Conservation (phyloP, 768 basidiomycete species). For the Calocybe cyanea region DNA sequence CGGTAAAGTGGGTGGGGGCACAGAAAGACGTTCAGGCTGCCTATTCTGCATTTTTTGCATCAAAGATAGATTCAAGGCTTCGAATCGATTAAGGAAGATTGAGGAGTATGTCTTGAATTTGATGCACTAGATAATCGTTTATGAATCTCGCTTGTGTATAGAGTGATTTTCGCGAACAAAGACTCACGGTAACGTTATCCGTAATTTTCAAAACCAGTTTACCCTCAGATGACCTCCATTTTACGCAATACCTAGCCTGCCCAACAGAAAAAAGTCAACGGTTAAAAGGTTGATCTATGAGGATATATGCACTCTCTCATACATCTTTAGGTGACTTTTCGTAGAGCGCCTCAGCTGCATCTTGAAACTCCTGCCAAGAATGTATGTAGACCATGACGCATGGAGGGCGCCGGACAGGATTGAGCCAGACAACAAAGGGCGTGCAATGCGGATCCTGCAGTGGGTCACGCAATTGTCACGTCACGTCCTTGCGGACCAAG, state of each 20-base stretch:
- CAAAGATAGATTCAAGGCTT: conserved; percentile 81
- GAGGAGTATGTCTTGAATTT: conserved; percentile 96
- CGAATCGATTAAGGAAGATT: conserved; percentile 95
- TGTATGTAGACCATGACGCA: conserved; percentile 84
- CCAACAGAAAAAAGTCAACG: conserved; percentile 35
- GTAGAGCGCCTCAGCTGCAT: conserved; percentile 86
- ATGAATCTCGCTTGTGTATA: too few relatives aligned
- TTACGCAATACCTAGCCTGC: conserved; percentile 91
- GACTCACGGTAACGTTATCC: conserved; percentile 79
- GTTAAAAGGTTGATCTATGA: background rate
- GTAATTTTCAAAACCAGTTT: conserved; percentile 93
- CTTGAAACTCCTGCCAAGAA: conserved; percentile 87
- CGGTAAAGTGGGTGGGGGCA: conserved; percentile 18
- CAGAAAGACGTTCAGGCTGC: conserved; percentile 28
- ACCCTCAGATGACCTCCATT: conserved; percentile 84
- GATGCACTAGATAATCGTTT: conserved; percentile 59
- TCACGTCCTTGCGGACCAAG: conserved; percentile 6
- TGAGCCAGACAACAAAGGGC: too few relatives aligned
- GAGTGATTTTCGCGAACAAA: background rate
- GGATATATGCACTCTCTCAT: conserved; percentile 21
- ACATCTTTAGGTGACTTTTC: conserved; percentile 75
- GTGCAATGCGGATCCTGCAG: conserved; percentile 16
- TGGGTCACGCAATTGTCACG: conserved; percentile 20
- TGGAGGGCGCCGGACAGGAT: conserved; percentile 25
- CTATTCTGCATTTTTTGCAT: conserved; percentile 85